Percentiles rank a stretch among this genome's conserved stretches.
These are phyloP conservation scores for Russula emetica DNA, from an alignment of 768 basidiomycete genomes.

Conservation along the genomic window DNA sequence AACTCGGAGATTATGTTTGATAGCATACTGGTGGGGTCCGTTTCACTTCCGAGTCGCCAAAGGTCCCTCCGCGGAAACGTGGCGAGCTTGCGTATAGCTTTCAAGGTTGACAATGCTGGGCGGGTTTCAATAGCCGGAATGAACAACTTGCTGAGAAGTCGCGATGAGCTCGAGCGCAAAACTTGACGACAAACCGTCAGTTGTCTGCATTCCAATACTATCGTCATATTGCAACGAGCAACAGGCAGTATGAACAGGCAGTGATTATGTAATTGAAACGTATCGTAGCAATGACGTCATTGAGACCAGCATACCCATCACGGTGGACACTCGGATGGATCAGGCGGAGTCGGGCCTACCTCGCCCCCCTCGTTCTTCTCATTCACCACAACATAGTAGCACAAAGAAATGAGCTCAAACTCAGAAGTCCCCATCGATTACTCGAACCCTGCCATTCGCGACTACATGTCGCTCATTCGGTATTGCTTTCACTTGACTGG, in stretches of 20 bases:
- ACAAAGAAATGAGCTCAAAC: conserved; percentile 45
- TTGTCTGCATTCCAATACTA: neutral
- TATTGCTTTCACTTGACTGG: conserved; percentile 21
- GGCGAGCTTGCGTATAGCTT: conserved; percentile 7
- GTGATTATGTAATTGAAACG: neutral
- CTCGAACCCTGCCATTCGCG: conserved; percentile 55
- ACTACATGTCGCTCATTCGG: conserved; percentile 64
- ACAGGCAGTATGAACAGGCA: neutral
- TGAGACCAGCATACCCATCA: too few species aligned
- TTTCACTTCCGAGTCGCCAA: neutral
- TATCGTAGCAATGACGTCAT: conserved; percentile 7
- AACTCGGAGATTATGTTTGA: conserved; percentile 12
- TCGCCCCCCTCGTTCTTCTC: neutral
- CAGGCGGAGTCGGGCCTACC: too few species aligned
- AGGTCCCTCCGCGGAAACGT: conserved; percentile 2
- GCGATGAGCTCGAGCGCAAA: neutral
- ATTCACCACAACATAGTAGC: neutral
- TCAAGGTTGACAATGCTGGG: neutral
- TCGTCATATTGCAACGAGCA: neutral
- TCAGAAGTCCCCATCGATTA: conserved; percentile 51
- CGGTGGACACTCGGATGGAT: too few species aligned
- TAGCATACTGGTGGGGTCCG: neutral
- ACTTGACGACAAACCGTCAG: neutral
- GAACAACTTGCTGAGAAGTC: conserved; percentile 16
- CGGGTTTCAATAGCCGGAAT: neutral